phyloP scores from a whole-genome alignment of 2,329 filamentous ascomycete genomes.

The Fusarium sp. region DNA sequence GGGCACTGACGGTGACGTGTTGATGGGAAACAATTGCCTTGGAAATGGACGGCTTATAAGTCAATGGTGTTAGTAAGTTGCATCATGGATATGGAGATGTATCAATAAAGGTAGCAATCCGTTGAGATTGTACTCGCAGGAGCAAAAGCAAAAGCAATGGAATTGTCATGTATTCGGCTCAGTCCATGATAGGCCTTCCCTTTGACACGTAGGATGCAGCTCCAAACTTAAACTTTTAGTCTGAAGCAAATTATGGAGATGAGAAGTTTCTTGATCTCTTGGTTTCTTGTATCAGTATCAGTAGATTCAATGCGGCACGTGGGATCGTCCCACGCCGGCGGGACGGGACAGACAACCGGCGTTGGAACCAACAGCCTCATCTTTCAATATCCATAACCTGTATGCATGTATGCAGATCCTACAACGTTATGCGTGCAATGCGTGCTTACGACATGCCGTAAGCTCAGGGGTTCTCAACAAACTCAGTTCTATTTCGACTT shows the following conservation, averaged over 20 bases:
- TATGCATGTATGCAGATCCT: neutral
- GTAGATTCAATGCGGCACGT: slow-evolving; percentile 31
- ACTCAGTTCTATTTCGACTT: neutral
- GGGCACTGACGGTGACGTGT: neutral
- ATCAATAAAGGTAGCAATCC: neutral
- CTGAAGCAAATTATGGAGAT: slow-evolving; percentile 23
- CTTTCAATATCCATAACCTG: neutral
- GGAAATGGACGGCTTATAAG: slow-evolving; percentile 8
- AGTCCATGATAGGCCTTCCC: slow-evolving; percentile 3
- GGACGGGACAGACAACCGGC: slow-evolving; percentile 29
- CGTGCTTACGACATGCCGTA: neutral
- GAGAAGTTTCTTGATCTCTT: slow-evolving; percentile 7
- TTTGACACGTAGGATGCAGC: slow-evolving; percentile 27
- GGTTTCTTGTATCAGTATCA: neutral
- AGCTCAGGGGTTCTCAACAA: slow-evolving; percentile 22
- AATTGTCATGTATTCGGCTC: neutral
- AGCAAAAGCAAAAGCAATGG: neutral
- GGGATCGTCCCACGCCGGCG: slow-evolving; percentile 33
- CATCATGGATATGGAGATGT: too few species aligned
- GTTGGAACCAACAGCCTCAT: slow-evolving; percentile 30
- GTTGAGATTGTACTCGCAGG: neutral
- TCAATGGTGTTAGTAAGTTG: slow-evolving; percentile 10
- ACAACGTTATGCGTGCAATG: neutral
- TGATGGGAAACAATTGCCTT: slow-evolving; percentile 1
- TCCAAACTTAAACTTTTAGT: neutral